Conservation (phyloP, 2,329 filamentous ascomycete genomes). For the Aspergillus latus region DNA sequence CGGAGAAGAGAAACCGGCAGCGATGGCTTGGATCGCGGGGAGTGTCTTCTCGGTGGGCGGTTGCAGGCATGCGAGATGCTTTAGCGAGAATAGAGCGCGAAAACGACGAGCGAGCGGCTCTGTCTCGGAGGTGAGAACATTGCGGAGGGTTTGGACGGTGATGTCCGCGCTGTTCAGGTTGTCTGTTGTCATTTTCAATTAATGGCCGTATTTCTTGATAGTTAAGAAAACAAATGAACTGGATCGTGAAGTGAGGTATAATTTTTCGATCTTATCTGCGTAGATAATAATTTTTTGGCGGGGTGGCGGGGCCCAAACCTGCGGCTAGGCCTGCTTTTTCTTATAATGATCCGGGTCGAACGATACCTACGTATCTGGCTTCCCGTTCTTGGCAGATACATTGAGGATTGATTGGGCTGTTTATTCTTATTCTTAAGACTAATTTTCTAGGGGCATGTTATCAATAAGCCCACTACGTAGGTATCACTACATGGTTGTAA, state of each 20-base stretch:
- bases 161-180: conserved; percentile 27
- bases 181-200: conserved; percentile 33
- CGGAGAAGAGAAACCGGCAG: conserved; percentile 77
- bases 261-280: conserved; percentile 38
- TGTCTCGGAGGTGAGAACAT: conserved; percentile 75
- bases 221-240: background rate
- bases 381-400: background rate
- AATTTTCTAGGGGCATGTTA: too few relatives aligned
- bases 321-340: conserved; percentile 21
- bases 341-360: conserved; percentile 13
- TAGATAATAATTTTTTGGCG: conserved; percentile 39
- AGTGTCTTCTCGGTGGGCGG: conserved; percentile 58
- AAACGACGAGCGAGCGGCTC: conserved; percentile 86
- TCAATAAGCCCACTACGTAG: too few relatives aligned
- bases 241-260: background rate
- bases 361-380: background rate
- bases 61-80: conserved; percentile 76
- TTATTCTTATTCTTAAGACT: background rate
- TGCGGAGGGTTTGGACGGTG: conserved; percentile 54
- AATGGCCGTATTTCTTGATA: background rate
- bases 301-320: conserved; percentile 32
- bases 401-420: background rate
- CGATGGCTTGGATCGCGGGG: conserved; percentile 75
- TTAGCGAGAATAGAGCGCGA: conserved; percentile 94
- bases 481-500: too few relatives aligned